A percentile compares a stretch with the other conserved stretches of the same genome.
These are phyloP conservation scores for Aaosphaeria arxii DNA, from an alignment of 2,329 filamentous ascomycete species.

Conservation along the genomic window DNA sequence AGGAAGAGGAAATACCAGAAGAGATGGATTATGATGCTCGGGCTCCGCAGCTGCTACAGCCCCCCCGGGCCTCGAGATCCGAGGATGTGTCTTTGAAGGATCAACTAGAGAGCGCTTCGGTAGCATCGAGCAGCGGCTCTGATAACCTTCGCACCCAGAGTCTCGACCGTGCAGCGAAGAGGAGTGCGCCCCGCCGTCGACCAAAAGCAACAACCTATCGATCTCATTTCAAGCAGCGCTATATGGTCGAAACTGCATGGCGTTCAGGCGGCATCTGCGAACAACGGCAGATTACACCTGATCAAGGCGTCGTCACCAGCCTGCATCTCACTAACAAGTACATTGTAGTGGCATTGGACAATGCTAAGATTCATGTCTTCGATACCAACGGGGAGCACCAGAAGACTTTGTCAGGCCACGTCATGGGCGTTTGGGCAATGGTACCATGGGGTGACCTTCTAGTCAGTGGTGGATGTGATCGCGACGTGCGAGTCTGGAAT, in stretches of 20 bases:
- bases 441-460: conserved; percentile 94
- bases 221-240: conserved; percentile 95
- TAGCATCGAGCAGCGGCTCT: conserved; percentile 43
- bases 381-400: conserved; percentile 86
- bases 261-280: conserved; percentile 83
- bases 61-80: conserved; percentile 21
- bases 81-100: conserved; percentile 24
- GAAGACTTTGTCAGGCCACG: conserved; percentile 87
- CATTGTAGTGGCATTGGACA: conserved; percentile 95
- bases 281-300: conserved; percentile 85
- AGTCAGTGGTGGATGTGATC: conserved; percentile 93
- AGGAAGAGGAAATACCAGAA: conserved; percentile 22
- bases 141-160: conserved; percentile 52
- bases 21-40: conserved; percentile 24
- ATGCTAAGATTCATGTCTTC: conserved; percentile 98
- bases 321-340: conserved; percentile 92
- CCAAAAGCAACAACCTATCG: conserved; percentile 79
- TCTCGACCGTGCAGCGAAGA: conserved; percentile 51
- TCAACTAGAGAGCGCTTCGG: conserved; percentile 21
- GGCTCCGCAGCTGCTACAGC: conserved; percentile 20
- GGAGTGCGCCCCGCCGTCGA: conserved; percentile 38
- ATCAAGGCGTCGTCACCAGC: conserved; percentile 95
- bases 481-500: conserved; percentile 96
- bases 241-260: conserved; percentile 97
- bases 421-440: conserved; percentile 99